Percentiles rank a stretch among this genome's conserved stretches.
These are phyloP conservation scores for Penicillium taxi DNA, from an alignment of 495 filamentous ascomycete species.

Conservation along the genomic window DNA sequence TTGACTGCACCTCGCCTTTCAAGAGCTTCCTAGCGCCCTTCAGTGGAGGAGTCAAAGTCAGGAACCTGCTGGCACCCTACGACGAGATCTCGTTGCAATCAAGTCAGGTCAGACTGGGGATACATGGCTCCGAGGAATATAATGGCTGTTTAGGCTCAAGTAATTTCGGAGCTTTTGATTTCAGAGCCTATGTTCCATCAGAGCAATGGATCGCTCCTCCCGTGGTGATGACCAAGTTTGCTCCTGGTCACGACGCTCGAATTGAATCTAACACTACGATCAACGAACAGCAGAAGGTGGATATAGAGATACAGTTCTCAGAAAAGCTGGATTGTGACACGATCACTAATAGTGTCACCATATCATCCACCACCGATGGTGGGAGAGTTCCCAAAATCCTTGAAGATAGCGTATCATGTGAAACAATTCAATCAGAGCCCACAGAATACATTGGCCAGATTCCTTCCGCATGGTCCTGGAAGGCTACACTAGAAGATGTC, in stretches of 20 bases:
- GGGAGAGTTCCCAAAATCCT: conserved; percentile 35
- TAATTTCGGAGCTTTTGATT: conserved; percentile 50
- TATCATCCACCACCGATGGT: conserved; percentile 47
- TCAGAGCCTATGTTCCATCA: conserved; percentile 55
- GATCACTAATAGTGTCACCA: conserved; percentile 40
- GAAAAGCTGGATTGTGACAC: conserved; percentile 54
- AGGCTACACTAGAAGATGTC: conserved; percentile 47
- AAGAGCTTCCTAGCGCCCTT: conserved; percentile 53
- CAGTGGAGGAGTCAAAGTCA: conserved; percentile 47
- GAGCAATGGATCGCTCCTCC: conserved; percentile 40
- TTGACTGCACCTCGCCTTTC: conserved; percentile 47
- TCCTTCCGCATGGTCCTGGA: conserved; percentile 48
- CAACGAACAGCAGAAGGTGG: conserved; percentile 37
- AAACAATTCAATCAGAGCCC: conserved; percentile 18
- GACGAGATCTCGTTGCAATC: conserved; percentile 45
- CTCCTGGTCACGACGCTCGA: conserved; percentile 56
- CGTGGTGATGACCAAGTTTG: conserved; percentile 59
- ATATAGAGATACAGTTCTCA: conserved; percentile 52
- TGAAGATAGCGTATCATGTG: conserved; percentile 36
- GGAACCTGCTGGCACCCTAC: conserved; percentile 58
- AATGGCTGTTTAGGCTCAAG: conserved; percentile 53
- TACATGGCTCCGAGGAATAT: conserved; percentile 35
- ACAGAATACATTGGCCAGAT: conserved; percentile 43
- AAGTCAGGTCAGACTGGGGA: conserved; percentile 29
- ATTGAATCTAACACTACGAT: conserved; percentile 42